A percentile compares a stretch with the other conserved stretches of the same genome.
Evolutionary conservation across 257 asterid species (phyloP).

Genomic region (Capsicum chinense): DNA sequence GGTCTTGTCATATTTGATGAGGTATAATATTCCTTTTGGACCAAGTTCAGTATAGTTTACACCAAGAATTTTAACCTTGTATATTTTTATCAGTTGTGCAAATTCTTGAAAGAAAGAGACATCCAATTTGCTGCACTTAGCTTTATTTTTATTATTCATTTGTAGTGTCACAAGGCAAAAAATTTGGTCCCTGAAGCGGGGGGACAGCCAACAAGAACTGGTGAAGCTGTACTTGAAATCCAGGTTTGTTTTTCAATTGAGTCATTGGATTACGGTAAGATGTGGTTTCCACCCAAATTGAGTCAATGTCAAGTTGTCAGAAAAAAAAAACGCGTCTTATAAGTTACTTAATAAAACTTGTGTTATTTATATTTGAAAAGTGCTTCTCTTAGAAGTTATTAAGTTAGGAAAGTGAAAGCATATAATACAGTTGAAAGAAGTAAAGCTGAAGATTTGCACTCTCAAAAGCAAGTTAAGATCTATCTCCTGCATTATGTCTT

Average conservation of each 20-base stretch:
- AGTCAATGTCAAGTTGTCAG: neutral
- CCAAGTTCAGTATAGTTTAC: neutral
- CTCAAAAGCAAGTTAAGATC: conserved; percentile 25
- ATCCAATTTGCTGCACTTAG: conserved; percentile 25
- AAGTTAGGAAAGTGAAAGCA: conserved; percentile 19
- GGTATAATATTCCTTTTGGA: conserved; percentile 50
- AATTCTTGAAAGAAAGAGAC: conserved; percentile 36
- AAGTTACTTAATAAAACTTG: neutral
- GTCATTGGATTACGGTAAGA: neutral
- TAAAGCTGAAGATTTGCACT: conserved; percentile 1
- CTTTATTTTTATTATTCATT: conserved; percentile 36
- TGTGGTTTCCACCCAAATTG: conserved; percentile 27
- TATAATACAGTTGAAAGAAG: conserved; percentile 6
- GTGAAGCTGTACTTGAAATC: conserved; percentile 97
- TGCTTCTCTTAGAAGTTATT: neutral
- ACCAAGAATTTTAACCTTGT: neutral
- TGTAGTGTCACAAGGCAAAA: conserved; percentile 97
- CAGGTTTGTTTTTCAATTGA: conserved; percentile 63
- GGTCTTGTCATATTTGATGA: conserved; percentile 94
- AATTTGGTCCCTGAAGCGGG: conserved; percentile 98
- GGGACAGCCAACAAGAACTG: conserved; percentile 91
- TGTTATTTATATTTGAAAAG: conserved; percentile 6
- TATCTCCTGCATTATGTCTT: neutral
- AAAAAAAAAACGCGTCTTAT: neutral
- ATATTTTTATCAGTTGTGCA: neutral